Conservation (phyloP, 495 filamentous ascomycete species). For the Penicillium pulvis region DNA sequence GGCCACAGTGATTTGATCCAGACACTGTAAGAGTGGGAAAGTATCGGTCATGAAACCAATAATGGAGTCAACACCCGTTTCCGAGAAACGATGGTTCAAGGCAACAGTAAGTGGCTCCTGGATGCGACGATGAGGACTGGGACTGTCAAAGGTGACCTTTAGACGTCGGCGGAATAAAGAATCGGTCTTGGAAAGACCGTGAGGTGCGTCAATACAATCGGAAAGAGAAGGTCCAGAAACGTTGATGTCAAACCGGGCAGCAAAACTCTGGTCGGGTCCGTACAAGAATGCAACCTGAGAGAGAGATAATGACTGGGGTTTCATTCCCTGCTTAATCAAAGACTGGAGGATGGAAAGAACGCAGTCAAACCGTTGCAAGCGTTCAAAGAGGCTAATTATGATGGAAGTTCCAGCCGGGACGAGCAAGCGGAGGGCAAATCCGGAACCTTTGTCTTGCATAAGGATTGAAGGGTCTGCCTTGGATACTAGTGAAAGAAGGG, state of each 20-base stretch:
- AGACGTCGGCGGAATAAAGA: constrained; percentile 36
- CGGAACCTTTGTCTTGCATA: constrained; percentile 35
- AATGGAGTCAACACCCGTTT: constrained; percentile 56
- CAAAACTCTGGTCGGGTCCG: constrained; percentile 31
- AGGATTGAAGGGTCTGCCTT: constrained; percentile 35
- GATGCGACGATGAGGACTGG: constrained; percentile 78
- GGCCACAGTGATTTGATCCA: constrained; percentile 49
- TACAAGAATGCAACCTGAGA: constrained; percentile 42
- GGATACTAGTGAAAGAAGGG: constrained; percentile 29
- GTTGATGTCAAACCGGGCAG: constrained; percentile 36
- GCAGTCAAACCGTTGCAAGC: constrained; percentile 44
- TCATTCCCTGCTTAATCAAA: constrained; percentile 39
- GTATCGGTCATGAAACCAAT: constrained; percentile 59
- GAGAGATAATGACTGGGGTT: constrained; percentile 36
- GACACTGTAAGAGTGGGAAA: constrained; percentile 65
- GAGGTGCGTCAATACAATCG: constrained; percentile 25
- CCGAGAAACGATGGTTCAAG: constrained; percentile 55
- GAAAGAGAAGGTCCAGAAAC: constrained; percentile 20
- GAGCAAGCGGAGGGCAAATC: constrained; percentile 46
- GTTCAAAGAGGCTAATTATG: constrained; percentile 39
- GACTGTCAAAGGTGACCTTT: constrained; percentile 52
- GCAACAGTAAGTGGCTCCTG: constrained; percentile 61
- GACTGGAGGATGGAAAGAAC: constrained; percentile 43
- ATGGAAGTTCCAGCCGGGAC: constrained; percentile 40
- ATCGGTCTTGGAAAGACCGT: constrained; percentile 26